phyloP scores from a whole-genome alignment of 2,329 filamentous ascomycete genomes.

The Alternaria sp. region DNA sequence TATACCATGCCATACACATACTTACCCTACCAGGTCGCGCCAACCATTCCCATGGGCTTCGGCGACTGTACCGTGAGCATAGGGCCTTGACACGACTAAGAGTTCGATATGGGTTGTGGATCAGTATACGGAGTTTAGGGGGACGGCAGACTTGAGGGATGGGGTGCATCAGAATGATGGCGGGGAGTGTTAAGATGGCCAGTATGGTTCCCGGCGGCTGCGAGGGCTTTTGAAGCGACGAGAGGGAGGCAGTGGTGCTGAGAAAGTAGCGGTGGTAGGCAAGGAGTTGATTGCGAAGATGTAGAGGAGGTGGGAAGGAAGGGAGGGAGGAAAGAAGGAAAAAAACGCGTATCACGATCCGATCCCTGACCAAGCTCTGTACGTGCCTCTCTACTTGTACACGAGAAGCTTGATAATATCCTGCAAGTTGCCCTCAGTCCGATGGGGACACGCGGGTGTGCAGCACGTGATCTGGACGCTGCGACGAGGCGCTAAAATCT shows the following conservation, averaged over 20 bases:
- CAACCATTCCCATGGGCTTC: conserved; percentile 52
- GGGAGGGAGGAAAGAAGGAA: too few relatives aligned
- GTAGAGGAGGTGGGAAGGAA: not conserved
- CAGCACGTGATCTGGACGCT: conserved; percentile 21
- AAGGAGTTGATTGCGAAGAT: conserved; percentile 8
- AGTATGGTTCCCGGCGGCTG: conserved; percentile 45
- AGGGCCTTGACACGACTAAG: conserved; percentile 51
- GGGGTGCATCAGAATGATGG: conserved; percentile 54
- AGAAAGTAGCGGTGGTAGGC: conserved; percentile 18
- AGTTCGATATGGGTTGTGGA: conserved; percentile 56
- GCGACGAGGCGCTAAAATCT: conserved; percentile 18
- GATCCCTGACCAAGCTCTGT: too few relatives aligned
- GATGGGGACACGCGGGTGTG: not conserved
- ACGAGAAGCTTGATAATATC: too few relatives aligned
- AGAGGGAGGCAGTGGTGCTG: conserved; percentile 14
- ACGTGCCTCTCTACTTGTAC: too few relatives aligned
- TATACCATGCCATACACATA: not conserved
- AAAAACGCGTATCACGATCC: too few relatives aligned
- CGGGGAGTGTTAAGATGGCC: conserved; percentile 55
- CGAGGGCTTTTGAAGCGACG: conserved; percentile 35
- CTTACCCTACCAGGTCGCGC: conserved; percentile 47
- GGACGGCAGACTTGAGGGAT: conserved; percentile 48
- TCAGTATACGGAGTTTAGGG: conserved; percentile 53
- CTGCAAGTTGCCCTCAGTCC: not conserved
- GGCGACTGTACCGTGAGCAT: conserved; percentile 53